phyloP scores from a whole-genome alignment of 352 stramenopile species.

The Phytophthora citrophthora region DNA sequence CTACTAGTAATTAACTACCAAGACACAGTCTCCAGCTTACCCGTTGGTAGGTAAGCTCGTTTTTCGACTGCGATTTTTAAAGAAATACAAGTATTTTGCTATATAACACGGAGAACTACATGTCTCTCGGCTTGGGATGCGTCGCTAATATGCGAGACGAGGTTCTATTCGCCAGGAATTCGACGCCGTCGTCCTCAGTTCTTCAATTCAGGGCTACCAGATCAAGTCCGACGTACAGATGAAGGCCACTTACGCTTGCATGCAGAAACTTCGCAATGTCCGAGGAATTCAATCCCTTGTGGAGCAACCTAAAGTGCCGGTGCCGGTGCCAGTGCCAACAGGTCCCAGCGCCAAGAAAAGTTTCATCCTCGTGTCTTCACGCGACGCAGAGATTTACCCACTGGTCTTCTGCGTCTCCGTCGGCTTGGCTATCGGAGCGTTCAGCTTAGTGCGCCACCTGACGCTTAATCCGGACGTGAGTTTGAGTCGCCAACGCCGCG shows the following conservation, averaged over 20 bases:
- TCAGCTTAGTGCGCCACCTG: slow-evolving; percentile 29
- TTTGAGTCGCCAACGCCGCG: slow-evolving; percentile 28
- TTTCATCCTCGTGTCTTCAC: slow-evolving; percentile 38
- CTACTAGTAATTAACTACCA: neutral
- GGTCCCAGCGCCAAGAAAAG: slow-evolving; percentile 19
- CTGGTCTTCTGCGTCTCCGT: slow-evolving; percentile 37
- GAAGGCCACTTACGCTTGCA: slow-evolving; percentile 16
- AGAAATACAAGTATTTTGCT: neutral
- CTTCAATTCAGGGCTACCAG: no score
- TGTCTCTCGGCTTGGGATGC: neutral
- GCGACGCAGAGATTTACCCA: slow-evolving; percentile 39
- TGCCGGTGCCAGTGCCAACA: slow-evolving; percentile 29
- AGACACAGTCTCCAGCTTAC: slow-evolving; percentile 2
- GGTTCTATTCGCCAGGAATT: no score
- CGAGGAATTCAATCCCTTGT: slow-evolving; percentile 11
- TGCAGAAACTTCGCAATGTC: slow-evolving; percentile 22
- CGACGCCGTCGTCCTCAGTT: no score
- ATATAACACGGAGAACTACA: no score
- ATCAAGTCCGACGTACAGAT: slow-evolving; percentile 1
- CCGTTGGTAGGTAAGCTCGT: slow-evolving; percentile 8
- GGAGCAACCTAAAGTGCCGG: slow-evolving; percentile 26
- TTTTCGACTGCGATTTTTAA: neutral
- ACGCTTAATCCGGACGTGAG: slow-evolving; percentile 43
- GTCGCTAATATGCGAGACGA: slow-evolving; percentile 3
- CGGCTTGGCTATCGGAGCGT: slow-evolving; percentile 22